Conservation (phyloP, 176 grass and related monocot species). For the Juncus effusus region DNA sequence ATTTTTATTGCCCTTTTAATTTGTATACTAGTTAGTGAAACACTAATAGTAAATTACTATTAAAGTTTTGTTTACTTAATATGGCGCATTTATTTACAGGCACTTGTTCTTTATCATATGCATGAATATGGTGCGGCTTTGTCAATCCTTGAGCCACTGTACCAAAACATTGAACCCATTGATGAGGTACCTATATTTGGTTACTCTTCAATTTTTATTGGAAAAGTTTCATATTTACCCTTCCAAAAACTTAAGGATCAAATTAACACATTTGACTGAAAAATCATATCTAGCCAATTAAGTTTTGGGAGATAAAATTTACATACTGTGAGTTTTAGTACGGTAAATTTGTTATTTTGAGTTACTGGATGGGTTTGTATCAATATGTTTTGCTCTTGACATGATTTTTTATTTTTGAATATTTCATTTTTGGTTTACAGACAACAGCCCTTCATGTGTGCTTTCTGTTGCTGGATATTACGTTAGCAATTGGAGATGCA, state of each 20-base stretch:
- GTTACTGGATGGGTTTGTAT: too few species aligned
- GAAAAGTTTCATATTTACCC: constrained; percentile 13
- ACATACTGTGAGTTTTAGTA: too few species aligned
- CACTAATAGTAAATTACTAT: neutral
- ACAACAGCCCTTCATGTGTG: constrained; percentile 81
- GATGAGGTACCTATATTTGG: constrained; percentile 60
- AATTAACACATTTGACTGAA: too few species aligned
- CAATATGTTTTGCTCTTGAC: too few species aligned
- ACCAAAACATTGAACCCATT: constrained; percentile 71
- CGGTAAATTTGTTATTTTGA: too few species aligned
- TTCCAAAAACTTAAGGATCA: neutral
- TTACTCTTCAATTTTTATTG: constrained; percentile 2
- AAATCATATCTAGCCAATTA: neutral
- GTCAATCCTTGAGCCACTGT: constrained; percentile 62
- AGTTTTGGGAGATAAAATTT: neutral
- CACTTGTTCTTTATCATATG: constrained; percentile 72
- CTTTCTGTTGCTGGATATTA: constrained; percentile 87
- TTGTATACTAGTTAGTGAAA: neutral
- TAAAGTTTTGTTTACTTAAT: constrained; percentile 19
- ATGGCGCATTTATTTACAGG: constrained; percentile 44
- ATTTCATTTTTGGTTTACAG: constrained; percentile 42
- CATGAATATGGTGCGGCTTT: constrained; percentile 65
- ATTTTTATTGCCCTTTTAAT: neutral
- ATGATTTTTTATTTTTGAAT: constrained; percentile 17
- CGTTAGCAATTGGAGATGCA: constrained; percentile 69